Evolutionary conservation across 1,284 basidiomycete species (phyloP), one percentile per base, ranked within the genome.

Genomic region (Apiotrichum porosum): DNA sequence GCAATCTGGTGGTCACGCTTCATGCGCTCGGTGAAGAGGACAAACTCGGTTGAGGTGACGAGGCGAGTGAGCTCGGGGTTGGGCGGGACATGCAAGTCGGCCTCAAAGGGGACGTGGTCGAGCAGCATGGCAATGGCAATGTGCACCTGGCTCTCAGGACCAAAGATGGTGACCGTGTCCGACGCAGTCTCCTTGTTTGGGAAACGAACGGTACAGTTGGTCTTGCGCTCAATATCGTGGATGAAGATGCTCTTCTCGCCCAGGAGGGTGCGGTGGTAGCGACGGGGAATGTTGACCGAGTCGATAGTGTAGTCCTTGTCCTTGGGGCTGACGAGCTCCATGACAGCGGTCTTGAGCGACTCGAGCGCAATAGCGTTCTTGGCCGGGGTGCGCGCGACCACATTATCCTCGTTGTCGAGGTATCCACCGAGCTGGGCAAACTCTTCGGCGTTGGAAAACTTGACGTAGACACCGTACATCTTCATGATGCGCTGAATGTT

Each of bases 401-500:
- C 94, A 65, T 98, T 98, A 76, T 98, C 94, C 69, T 97, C 94
- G 71, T 95, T 95, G 74, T 98, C 92, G 63, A 88, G 83, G 73
- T 97, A 97, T 14, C 93, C 93, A 28, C 92, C 94, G 49, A 95
- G 79, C 10, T 86, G 83, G 37, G 91, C 91, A 72, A 94, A 97
- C 72, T 98, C 95, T 61, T 97, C 93, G 6, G 92, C 91, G 71
- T 97, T 98, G 35, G 90, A 93, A 68, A 98, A 98, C 76, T 98
- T 98, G 75, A 99, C 95, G 75, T 97, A 98, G 22, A 97, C 94
- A 26, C 94, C 94, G 65, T 88, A 97, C 73, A 95, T 93, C 77
- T 97, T 97, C 94, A 99, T 99, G 73, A 98, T 98, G 52, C 91
- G 83, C 53, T 98, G 94, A 52, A 99, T 98, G 74, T 94, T 98